Conservation (phyloP, 1,284 basidiomycete genomes). For the Boletus subluridellus region DNA sequence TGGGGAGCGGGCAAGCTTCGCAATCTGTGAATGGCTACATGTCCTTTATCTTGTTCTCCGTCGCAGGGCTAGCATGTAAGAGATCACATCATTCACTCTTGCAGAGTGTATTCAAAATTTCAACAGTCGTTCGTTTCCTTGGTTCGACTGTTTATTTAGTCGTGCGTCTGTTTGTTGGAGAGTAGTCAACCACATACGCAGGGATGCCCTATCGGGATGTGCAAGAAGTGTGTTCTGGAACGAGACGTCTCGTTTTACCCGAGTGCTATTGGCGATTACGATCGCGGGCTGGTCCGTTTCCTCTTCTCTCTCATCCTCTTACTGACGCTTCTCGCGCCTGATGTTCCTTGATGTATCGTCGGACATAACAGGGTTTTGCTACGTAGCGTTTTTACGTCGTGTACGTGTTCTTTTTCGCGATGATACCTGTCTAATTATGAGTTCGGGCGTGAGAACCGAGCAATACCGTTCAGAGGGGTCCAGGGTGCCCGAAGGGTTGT, state of each 20-base stretch:
- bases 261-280: slow-evolving; percentile 8
- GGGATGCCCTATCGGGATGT: neutral
- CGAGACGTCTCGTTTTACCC: neutral
- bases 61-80: slow-evolving; percentile 82
- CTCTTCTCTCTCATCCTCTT: neutral
- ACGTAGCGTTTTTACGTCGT: neutral
- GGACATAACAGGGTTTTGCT: neutral
- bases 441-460: too few relatives aligned
- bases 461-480: too few relatives aligned
- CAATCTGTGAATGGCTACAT: slow-evolving; percentile 71
- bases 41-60: slow-evolving; percentile 78
- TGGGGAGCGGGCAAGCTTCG: slow-evolving; percentile 36
- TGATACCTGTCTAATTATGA: neutral
- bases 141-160: slow-evolving; percentile 78
- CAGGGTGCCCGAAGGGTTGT: too few relatives aligned
- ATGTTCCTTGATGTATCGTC: neutral
- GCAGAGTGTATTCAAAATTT: neutral
- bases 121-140: slow-evolving; percentile 73
- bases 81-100: slow-evolving; percentile 15
- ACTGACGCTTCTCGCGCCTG: neutral
- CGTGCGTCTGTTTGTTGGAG: slow-evolving; percentile 78
- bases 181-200: slow-evolving; percentile 42
- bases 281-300: neutral
- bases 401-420: neutral
- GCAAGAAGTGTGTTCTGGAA: neutral